Base-by-base conservation (phyloP, 176 grass and related monocot species). In the Cenchrus fungigraminus region DNA sequence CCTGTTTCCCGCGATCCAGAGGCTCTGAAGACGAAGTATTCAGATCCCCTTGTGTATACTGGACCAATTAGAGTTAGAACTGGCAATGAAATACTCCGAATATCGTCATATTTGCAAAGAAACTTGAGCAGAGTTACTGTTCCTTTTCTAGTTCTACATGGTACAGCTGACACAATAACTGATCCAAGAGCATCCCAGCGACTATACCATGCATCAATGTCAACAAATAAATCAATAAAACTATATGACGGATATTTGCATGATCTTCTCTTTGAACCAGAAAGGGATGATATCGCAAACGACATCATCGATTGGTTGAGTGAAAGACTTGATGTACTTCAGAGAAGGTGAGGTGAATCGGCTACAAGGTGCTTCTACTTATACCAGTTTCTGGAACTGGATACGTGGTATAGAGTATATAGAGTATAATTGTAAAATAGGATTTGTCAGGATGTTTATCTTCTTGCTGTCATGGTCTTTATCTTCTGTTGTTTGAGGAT, bases 11-110 rank as follows among this genome's bases (percentile, higher is more conserved):
- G 93, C n/a, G 93, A 95, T 76, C 88, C 88, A 17, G 86, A 90
- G 83, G 90, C 93, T 62, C 34, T 95, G 71, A 88, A 71, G 83
- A 85, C 64, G 76, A 95, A 95, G 83, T 95, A 95, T 69, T 71
- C 86, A 20, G 93, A 95, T 46, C 93, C 93, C n/a, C 90, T 95
- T 69, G 93, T 95, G 50, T 95, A 90, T 80, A 92, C 90, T 66
- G 93, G 93, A 68, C 78, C 93, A 6, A 90, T 95, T 56, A 95
- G 90, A 89, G 88, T 95, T 76, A 95, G 88, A 88, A 95, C 93
- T 81, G 93, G 88, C 65, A 88, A 90, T 0, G 93, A 92, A 88
- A 90, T 95, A 49, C 88, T 95, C 67, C 75, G 90, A 42, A 90
- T 95, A 88, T 82, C 87, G 37, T 87, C 93, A 11, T 95, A 90